Evolutionary conservation across 129 eudicot species (phyloP), one percentile per base, ranked within the genome.

Genomic region (Chrysanthemum makinoi): DNA sequence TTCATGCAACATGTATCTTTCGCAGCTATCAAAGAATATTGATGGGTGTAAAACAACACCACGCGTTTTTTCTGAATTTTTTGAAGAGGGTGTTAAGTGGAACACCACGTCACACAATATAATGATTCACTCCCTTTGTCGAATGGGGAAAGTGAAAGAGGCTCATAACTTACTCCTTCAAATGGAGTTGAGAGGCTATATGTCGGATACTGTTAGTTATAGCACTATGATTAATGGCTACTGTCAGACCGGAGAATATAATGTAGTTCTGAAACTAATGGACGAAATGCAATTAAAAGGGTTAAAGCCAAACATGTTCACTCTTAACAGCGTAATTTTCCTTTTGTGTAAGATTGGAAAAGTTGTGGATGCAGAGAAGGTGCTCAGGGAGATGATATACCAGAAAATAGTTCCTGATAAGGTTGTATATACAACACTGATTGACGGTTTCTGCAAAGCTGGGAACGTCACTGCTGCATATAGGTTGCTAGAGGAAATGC

Each of bases 221-320:
- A 95, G 89, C 79, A 90, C 96, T 54, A 66, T 87, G 28, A 83
- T 90, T 33, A 82, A 87, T 75, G 99, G 99, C 35, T 95, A 95
- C 77, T 84, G 94, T 81, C 83, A 65, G 62, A 65, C 69, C 58
- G 91, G 88, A 70, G 94, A 83, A 24, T 86, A 86, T 79, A 76
- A 84, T 43, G 63, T 16, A 10, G 84, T 83, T 72, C 57, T 84
- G 58, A 90, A 65, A 69, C 78, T 95, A 59, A 51, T 88, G 6
- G 83, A 87, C 72, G 86, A 84, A 74, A 95, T 95, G 94, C 69
- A 74, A 67, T 62, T 35, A 6, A 86, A 84, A 69, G 97, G 96
- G 74, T 70, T 90, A 77, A 86, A 86, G 81, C 97, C 97, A 52
- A 95, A 90, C 70, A 77, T 72, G 48, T 90, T 78, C 63, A 90